Evolutionary conservation across 2,329 filamentous ascomycete species (phyloP).

Genomic region (Aaosphaeria arxii): DNA sequence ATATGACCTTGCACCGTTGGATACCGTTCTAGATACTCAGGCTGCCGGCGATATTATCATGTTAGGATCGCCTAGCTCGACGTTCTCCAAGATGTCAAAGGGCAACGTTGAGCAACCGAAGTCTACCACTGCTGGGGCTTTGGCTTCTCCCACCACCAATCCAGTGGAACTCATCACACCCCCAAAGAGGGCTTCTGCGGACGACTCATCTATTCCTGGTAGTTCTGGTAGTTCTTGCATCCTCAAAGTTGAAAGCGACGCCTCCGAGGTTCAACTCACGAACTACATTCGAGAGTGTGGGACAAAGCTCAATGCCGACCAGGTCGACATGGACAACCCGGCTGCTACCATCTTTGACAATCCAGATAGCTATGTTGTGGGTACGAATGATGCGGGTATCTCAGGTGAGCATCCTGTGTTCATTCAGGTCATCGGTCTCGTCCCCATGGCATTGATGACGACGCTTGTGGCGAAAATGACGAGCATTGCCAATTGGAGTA

Average conservation of each 20-base stretch:
- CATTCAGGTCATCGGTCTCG: conserved; percentile 20
- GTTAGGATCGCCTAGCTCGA: neutral
- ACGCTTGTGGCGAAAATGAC: conserved; percentile 7
- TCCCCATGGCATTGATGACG: conserved; percentile 26
- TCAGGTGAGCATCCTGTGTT: conserved; percentile 17
- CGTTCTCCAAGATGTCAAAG: neutral
- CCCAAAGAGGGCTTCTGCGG: neutral
- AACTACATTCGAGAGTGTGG: conserved; percentile 5
- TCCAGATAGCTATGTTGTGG: neutral
- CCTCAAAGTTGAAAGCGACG: conserved; percentile 1
- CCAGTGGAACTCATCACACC: neutral
- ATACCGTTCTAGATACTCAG: conserved; percentile 11
- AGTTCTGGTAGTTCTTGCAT: conserved; percentile 3
- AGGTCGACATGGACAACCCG: conserved; percentile 5
- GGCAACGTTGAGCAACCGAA: neutral
- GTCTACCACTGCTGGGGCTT: neutral
- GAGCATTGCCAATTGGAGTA: conserved; percentile 3
- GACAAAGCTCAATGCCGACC: conserved; percentile 4
- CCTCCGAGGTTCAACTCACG: neutral
- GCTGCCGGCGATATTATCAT: conserved; percentile 15
- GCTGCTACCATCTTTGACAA: conserved; percentile 3
- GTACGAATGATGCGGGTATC: neutral
- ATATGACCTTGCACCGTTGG: conserved; percentile 19
- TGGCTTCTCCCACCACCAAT: neutral
- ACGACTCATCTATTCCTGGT: conserved; percentile 8